A percentile compares a stretch with the other conserved stretches of the same genome.
These are phyloP conservation scores for Tylopilus plumbeoviolaceoides DNA, from an alignment of 768 basidiomycete genomes.

Conservation along the genomic window DNA sequence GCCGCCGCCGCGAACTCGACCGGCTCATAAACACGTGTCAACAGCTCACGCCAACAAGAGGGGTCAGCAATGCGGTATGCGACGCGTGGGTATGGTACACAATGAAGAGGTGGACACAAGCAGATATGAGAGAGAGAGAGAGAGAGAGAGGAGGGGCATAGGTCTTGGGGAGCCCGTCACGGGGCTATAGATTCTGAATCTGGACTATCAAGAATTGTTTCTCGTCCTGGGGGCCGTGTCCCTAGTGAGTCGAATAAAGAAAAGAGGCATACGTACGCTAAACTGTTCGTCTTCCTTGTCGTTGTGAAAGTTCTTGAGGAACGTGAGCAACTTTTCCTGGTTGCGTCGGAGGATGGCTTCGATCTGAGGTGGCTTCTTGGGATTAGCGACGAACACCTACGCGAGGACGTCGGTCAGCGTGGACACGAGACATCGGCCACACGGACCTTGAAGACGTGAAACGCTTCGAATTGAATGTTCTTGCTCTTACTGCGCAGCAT, in stretches of 20 bases:
- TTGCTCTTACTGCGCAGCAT: constrained; percentile 96
- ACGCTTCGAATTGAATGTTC: constrained; percentile 99
- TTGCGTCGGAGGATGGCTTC: constrained; percentile 87
- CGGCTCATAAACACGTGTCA: too few relatives aligned
- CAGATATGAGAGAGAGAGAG: constrained; percentile 3
- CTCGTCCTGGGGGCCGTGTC: constrained; percentile 56
- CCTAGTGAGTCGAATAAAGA: not conserved
- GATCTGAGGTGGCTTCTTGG: constrained; percentile 96
- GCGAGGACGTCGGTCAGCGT: not conserved
- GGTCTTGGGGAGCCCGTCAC: too few relatives aligned
- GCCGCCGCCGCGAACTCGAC: too few relatives aligned
- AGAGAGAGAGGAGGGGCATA: not conserved
- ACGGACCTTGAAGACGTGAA: constrained; percentile 98
- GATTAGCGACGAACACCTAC: constrained; percentile 97
- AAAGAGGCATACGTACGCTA: constrained; percentile 46
- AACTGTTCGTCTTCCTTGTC: constrained; percentile 99
- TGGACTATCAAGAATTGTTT: constrained; percentile 95
- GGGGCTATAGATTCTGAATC: constrained; percentile 66
- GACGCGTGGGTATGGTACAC: constrained; percentile 6
- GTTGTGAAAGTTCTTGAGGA: constrained; percentile 93
- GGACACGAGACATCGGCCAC: too few relatives aligned
- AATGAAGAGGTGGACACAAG: constrained; percentile 3
- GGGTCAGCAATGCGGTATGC: not conserved
- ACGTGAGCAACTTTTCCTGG: constrained; percentile 87
- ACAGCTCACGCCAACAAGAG: too few relatives aligned